phyloP scores from a whole-genome alignment of 331 rosid genomes.

The Arachis monticola region DNA sequence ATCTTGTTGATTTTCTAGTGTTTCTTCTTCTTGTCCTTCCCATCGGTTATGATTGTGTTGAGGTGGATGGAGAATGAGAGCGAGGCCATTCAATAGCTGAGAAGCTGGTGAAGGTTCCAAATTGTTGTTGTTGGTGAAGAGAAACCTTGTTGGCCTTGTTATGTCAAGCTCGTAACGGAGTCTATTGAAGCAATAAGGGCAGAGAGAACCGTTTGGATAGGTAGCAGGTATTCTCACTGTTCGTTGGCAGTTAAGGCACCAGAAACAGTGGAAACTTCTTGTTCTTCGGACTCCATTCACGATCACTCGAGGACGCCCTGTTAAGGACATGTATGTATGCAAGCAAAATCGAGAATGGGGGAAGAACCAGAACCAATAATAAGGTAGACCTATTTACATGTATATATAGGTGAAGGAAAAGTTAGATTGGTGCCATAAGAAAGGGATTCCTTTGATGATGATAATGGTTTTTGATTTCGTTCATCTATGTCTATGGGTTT shows the following conservation, averaged over 20 bases:
- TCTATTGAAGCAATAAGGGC: constrained; percentile 63
- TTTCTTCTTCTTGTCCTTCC: constrained; percentile 47
- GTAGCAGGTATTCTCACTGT: constrained; percentile 52
- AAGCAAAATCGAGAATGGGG: neutral
- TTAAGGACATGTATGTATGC: constrained; percentile 36
- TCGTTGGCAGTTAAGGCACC: constrained; percentile 70
- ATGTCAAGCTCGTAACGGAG: constrained; percentile 58
- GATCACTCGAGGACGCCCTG: constrained; percentile 55
- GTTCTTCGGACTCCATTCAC: constrained; percentile 62
- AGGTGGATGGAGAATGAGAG: constrained; percentile 55
- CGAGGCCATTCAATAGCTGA: constrained; percentile 41
- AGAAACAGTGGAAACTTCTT: constrained; percentile 69
- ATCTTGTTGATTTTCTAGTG: constrained; percentile 19
- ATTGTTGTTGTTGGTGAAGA: constrained; percentile 30
- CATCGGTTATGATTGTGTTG: constrained; percentile 34
- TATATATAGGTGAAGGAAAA: constrained; percentile 23
- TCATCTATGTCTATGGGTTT: constrained; percentile 5
- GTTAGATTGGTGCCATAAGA: constrained; percentile 43
- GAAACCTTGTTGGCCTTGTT: constrained; percentile 53
- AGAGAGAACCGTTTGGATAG: constrained; percentile 34
- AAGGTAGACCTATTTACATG: constrained; percentile 19
- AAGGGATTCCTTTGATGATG: constrained; percentile 50
- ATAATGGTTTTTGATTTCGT: constrained; percentile 23
- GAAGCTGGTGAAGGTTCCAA: constrained; percentile 38
- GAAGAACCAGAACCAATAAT: constrained; percentile 35